Base-by-base conservation (phyloP, 495 filamentous ascomycete species). In the Margaritispora aquatica region DNA sequence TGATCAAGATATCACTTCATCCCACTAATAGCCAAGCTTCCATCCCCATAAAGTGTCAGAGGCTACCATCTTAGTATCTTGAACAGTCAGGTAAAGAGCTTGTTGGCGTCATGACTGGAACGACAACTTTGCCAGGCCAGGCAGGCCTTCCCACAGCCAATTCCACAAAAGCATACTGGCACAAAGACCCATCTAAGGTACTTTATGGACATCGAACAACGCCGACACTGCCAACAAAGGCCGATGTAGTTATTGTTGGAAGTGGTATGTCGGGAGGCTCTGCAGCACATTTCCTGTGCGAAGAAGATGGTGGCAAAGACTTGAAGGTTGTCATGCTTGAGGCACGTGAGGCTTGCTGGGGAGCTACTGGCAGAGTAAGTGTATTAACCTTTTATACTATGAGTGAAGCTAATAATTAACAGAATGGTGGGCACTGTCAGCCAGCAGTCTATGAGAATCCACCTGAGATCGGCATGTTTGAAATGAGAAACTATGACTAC, bases 361-460 rank as follows among this genome's bases (percentile, higher is more conserved):
- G 90, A 17, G 90, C 90, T 19, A 94, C 90, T 0, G 90, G 90
- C 0, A 74, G 89, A 58, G 82, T 84, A 54, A 68, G 76, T 73
- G 5, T 11, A 20, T 47, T 46, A 19, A 2, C 38, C 26, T 10
- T 52, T 22, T 4, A n/a, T 1, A 44, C 17, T 26, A 23, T 49
- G 19, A 46, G 15, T 22, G 31, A 54, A 27, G 20, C 52, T 54
- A 38, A 54, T 21, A 51, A 19, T 24, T 44, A 11, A 4, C 63
- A 83, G 74, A 92, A 92, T 67, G 88, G 88, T 49, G 88, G 88
- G 7, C 87, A 92, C 65, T 89, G 86, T 69, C 84, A 88, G 54
- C 84, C 88, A 7, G 64, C 79, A 0, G 65, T 88, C 48, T 87
- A 85, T 70, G 66, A 71, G 0, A 68, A 71, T 41, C 55, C 67